A percentile compares a stretch with the other conserved stretches of the same genome.
phyloP scores from a whole-genome alignment of 2,329 filamentous ascomycete genomes.

The Paracoccidioides brasiliensis region DNA sequence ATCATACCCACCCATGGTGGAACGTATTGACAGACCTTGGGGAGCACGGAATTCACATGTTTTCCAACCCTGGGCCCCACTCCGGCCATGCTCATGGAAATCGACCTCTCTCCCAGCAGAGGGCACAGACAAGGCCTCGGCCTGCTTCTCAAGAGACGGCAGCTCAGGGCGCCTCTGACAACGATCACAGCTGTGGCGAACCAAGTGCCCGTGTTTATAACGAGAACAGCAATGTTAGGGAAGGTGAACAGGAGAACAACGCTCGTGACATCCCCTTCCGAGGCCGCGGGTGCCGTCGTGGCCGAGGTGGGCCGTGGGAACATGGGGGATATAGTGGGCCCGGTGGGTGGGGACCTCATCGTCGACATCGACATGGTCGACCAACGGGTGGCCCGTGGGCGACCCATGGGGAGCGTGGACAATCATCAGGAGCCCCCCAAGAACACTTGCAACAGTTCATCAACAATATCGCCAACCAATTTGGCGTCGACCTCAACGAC shows the following conservation, averaged over 20 bases:
- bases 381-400: background rate
- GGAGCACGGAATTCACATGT: conserved; percentile 32
- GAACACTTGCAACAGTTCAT: background rate
- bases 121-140: background rate
- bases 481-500: conserved; percentile 18
- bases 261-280: background rate
- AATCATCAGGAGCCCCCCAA: background rate
- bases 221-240: background rate
- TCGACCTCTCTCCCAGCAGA: conserved; percentile 4
- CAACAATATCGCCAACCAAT: conserved; percentile 15
- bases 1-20: conserved; percentile 37
- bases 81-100: conserved; percentile 13
- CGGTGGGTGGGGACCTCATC: background rate
- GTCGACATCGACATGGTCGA: background rate
- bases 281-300: background rate
- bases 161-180: background rate
- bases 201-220: background rate
- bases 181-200: background rate
- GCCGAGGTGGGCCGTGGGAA: background rate
- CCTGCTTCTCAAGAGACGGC: background rate
- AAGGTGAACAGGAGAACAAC: background rate
- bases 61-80: conserved; percentile 18
- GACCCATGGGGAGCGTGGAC: background rate
- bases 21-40: conserved; percentile 42
- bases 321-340: background rate